Conservation (phyloP, 2,329 filamentous ascomycete genomes). For the Pseudogymnoascus sp. region DNA sequence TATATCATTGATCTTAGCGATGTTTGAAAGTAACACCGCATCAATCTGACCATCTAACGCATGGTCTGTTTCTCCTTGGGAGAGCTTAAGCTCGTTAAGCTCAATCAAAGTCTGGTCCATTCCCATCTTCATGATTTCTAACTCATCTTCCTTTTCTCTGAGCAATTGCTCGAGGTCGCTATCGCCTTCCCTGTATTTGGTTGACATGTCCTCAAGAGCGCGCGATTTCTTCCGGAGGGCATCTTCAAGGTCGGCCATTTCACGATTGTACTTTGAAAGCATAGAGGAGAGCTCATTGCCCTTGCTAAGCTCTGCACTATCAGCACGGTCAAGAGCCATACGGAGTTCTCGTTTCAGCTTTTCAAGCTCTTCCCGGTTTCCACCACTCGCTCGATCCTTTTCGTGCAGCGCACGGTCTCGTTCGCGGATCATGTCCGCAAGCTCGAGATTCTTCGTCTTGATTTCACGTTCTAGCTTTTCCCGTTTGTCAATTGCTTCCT, state of each 20-base stretch:
- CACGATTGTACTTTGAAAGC: constrained; percentile 91
- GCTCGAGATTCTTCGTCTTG: constrained; percentile 98
- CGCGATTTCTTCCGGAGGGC: constrained; percentile 80
- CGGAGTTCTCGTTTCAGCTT: constrained; percentile 90
- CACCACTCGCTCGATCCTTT: constrained; percentile 77
- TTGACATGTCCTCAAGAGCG: constrained; percentile 73
- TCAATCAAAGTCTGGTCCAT: constrained; percentile 96
- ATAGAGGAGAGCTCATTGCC: constrained; percentile 91
- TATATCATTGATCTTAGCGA: constrained; percentile 92
- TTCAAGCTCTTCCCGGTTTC: constrained; percentile 87
- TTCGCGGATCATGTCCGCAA: constrained; percentile 97
- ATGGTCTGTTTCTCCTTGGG: constrained; percentile 66
- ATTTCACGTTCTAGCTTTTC: constrained; percentile 96
- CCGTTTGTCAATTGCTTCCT: constrained; percentile 89
- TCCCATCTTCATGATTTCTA: constrained; percentile 95
- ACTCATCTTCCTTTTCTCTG: constrained; percentile 91
- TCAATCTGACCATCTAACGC: constrained; percentile 88
- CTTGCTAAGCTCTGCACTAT: constrained; percentile 87
- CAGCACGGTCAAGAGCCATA: constrained; percentile 82
- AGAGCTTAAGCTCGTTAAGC: constrained; percentile 77
- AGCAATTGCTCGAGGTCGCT: constrained; percentile 79
- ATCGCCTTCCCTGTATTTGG: constrained; percentile 69
- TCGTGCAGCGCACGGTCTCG: constrained; percentile 89
- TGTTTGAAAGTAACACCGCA: constrained; percentile 73
- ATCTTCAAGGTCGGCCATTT: constrained; percentile 95